phyloP scores from a whole-genome alignment of 345 rosid genomes.

The Dovyalis caffra region DNA sequence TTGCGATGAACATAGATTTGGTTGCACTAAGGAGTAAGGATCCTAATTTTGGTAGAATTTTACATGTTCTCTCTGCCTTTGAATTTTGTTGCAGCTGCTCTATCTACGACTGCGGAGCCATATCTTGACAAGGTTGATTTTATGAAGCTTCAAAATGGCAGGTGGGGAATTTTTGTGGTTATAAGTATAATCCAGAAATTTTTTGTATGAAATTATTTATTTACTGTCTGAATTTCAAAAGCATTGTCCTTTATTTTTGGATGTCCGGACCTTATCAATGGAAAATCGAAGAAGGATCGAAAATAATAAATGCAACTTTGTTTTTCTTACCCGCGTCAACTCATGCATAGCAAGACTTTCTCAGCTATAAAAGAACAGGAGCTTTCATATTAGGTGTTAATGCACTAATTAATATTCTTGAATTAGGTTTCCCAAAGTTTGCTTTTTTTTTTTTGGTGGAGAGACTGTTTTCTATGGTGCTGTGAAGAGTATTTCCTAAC shows the following conservation, averaged over 20 bases:
- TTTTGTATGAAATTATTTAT: neutral
- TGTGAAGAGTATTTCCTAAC: too few relatives aligned
- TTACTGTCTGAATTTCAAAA: neutral
- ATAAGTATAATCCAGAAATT: neutral
- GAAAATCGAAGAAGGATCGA: neutral
- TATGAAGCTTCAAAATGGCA: conserved; percentile 96
- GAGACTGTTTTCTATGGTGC: too few relatives aligned
- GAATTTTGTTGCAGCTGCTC: conserved; percentile 53
- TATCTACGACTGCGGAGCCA: conserved; percentile 53
- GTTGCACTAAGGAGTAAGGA: neutral
- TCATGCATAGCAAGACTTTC: too few relatives aligned
- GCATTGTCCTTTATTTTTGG: neutral
- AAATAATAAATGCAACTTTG: too few relatives aligned
- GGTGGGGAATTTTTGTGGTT: conserved; percentile 38
- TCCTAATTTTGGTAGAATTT: too few relatives aligned
- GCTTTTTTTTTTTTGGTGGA: too few relatives aligned
- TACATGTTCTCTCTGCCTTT: too few relatives aligned
- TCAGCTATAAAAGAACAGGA: too few relatives aligned
- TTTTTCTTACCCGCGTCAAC: too few relatives aligned
- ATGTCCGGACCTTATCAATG: neutral
- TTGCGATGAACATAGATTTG: neutral
- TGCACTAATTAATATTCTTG: too few relatives aligned
- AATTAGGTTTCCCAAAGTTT: too few relatives aligned
- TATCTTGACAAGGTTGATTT: conserved; percentile 62
- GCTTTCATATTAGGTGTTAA: too few relatives aligned